Base-by-base conservation (phyloP, 805 yeast genomes). In the Barnettozyma sucrosica region DNA sequence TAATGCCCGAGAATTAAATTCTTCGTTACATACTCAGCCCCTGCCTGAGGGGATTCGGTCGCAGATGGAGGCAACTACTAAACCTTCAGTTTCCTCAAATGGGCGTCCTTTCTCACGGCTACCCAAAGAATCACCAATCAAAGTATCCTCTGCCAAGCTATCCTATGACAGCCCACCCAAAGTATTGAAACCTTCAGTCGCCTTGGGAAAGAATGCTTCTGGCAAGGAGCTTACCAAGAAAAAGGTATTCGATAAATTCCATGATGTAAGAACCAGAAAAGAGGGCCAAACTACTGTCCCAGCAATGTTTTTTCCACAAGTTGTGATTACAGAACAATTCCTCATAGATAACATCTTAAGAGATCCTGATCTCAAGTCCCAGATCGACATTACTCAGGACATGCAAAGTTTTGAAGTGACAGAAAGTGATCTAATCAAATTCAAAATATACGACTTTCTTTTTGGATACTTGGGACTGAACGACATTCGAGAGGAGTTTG, bases 371-470 rank as follows among this genome's bases (percentile, higher is more conserved):
- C 18, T 39, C 11, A 33, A n/a, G 11, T 19, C 25, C 13, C 34
- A 30, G 18, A 20, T 54, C 2, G 51, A 55, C 20, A 7, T 8
- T 13, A 11, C 11, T 2, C 24, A 43, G 28, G 18, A 37, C 5
- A 13, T 21, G 1, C 53, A 53, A 4, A 23, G 33, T 5, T 24
- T 53, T 7, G 20, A 28, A 8, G n/a, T 55, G 2, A 26, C 46
- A 7, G 46, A 55, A 20, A 30, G 40, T 13, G 51, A 50, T 21
- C 32, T 57, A 6, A 10, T 54, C 2, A 39, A 51, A 5, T 57
- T 55, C 51, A 48, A 51, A 19, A 14, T 54, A 10, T 23, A 49
- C 40, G 57, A 55, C 16, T 57, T 57, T 37, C 34, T 55, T 11
- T 46, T 47, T 18, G 38, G 30, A 1, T 48, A 55, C 19, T 21